Percentiles rank a stretch among this genome's conserved stretches.
phyloP scores from a whole-genome alignment of 2,329 filamentous ascomycete species.

The Graphilbum sp. region DNA sequence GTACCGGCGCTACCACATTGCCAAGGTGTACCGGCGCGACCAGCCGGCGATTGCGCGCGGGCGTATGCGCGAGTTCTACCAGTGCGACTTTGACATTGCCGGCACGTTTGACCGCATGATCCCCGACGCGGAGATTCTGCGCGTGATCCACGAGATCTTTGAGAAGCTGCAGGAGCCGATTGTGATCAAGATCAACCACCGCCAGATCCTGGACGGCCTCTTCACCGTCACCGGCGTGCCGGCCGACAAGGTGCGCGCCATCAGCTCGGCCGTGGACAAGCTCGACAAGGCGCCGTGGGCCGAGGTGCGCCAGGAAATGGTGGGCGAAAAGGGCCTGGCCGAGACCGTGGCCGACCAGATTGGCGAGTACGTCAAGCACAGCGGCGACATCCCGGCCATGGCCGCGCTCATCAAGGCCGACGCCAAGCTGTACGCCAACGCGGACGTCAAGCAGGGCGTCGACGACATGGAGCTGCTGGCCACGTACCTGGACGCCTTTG shows the following conservation, averaged over 20 bases:
- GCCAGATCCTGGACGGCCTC: constrained; percentile 83
- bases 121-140: constrained; percentile 76
- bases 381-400: constrained; percentile 35
- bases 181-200: constrained; percentile 89
- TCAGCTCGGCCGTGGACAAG: constrained; percentile 90
- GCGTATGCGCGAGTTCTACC: constrained; percentile 90
- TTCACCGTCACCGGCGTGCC: constrained; percentile 87
- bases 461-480: constrained; percentile 69
- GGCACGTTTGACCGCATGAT: constrained; percentile 81
- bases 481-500: constrained; percentile 65
- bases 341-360: constrained; percentile 70
- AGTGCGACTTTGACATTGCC: constrained; percentile 94
- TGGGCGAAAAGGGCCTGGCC: constrained; percentile 72
- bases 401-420: constrained; percentile 54
- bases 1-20: constrained; percentile 91
- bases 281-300: constrained; percentile 82
- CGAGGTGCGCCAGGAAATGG: constrained; percentile 85
- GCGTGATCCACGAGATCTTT: constrained; percentile 75
- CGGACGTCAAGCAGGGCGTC: constrained; percentile 61
- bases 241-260: constrained; percentile 69
- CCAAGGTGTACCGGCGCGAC: constrained; percentile 56
- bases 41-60: constrained; percentile 63
- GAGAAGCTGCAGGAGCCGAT: constrained; percentile 52
- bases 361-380: constrained; percentile 52
- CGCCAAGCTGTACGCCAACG: constrained; percentile 51